Evolutionary conservation across 805 yeast species (phyloP).

Genomic region (Wickerhamomyces ciferrii): DNA sequence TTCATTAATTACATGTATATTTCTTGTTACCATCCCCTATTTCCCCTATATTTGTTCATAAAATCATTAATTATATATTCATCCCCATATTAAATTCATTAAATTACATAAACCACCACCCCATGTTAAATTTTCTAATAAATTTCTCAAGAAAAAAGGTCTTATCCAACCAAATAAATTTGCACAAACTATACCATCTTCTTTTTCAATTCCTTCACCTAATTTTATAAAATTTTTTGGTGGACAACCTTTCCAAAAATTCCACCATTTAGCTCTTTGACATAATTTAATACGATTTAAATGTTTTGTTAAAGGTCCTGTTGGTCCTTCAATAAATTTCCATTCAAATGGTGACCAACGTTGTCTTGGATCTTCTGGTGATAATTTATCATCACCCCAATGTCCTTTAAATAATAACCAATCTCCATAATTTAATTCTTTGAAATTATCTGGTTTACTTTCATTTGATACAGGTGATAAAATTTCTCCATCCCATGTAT

Average conservation of each 20-base stretch:
- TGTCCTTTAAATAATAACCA: constrained; percentile 82
- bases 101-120: constrained; percentile 57
- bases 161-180: constrained; percentile 46
- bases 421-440: constrained; percentile 24
- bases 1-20: too few species aligned
- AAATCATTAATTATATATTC: constrained; percentile 5
- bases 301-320: constrained; percentile 82
- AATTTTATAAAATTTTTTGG: constrained; percentile 66
- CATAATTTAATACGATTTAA: constrained; percentile 68
- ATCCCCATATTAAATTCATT: constrained; percentile 46
- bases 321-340: constrained; percentile 89
- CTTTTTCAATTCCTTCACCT: constrained; percentile 87
- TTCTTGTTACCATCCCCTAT: too few species aligned
- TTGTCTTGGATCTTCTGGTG: constrained; percentile 71
- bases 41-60: too few species aligned
- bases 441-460: constrained; percentile 19
- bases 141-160: constrained; percentile 44
- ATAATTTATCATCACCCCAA: constrained; percentile 85
- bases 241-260: constrained; percentile 77
- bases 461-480: constrained; percentile 33
- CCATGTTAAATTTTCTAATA: constrained; percentile 49
- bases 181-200: constrained; percentile 78
- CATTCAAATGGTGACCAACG: constrained; percentile 84
- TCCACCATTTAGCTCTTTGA: constrained; percentile 91
- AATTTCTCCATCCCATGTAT: constrained; percentile 62